Base-by-base conservation (phyloP, 768 basidiomycete genomes). In the Amanita molliuscula region DNA sequence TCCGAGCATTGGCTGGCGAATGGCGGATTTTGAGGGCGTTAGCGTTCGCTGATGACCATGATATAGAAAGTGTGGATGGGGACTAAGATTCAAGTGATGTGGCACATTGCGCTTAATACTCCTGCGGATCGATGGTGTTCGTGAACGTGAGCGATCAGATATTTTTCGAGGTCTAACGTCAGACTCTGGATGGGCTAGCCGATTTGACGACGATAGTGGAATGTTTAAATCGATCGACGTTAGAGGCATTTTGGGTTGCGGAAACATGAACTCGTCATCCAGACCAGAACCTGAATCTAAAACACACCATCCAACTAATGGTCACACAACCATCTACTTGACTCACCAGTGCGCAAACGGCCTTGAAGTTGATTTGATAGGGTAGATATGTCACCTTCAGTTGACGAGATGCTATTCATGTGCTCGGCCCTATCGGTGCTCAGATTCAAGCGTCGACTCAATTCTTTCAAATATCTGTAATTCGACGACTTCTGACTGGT, bases 391-490 rank as follows among this genome's bases (percentile, higher is more conserved):
- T 53, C 52, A 42, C 48, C 53, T 15, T 55, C 54, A 50, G 46
- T 58, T 47, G 44, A 18, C 51, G 61, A 58, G 47, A 53, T 57
- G 56, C 65, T 57, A 44, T 57, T 59, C 44, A 72, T 69, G 25
- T 65, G 64, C 49, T 59, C 69, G 21, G 71, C 66, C 71, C 74
- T 74, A 48, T 77, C 79, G 3, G 74, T 71, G 55, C 78, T 79
- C 36, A 83, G 65, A 50, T 73, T 80, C 25, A 82, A 61, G 51
- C 78, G 70, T 48, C 68, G 67, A 0, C 81, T 69, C 82, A 79
- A 82, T 50, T 76, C 76, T 43, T 72, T 69, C 56, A 74, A 60
- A 0, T 72, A 66, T 25, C 51, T 58, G 46, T 60, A 29, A 5
- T 40, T 49, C 7, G 48, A 42, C 18, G 18, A 5, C 29, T 18